Conservation (phyloP, 164 flowering plant species). For the Chimonanthus salicifolius region DNA sequence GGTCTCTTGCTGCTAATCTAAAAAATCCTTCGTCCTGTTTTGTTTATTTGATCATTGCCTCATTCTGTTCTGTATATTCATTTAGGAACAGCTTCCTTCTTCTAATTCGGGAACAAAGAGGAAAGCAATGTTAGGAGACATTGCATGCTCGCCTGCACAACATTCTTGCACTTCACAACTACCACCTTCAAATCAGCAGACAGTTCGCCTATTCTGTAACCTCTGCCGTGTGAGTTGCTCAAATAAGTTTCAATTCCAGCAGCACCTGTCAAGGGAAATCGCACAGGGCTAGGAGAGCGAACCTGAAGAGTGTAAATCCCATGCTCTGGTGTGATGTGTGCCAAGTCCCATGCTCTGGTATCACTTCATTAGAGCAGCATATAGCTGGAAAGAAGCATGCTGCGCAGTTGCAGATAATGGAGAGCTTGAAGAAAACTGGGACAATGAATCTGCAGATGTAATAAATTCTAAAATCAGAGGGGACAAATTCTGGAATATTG, state of each 20-base stretch:
- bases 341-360: background rate
- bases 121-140: too few species aligned
- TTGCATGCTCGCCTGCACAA: too few species aligned
- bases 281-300: background rate
- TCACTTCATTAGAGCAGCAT: slow-evolving; percentile 1
- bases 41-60: too few species aligned
- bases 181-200: background rate
- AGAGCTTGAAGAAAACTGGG: too few species aligned
- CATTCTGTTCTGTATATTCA: too few species aligned
- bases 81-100: too few species aligned
- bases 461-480: too few species aligned
- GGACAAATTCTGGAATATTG: too few species aligned
- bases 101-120: too few species aligned
- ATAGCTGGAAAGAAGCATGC: slow-evolving; percentile 4
- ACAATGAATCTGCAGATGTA: too few species aligned
- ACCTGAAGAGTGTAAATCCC: background rate
- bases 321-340: background rate
- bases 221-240: background rate
- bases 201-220: background rate
- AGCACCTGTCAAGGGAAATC: slow-evolving; percentile 1
- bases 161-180: background rate
- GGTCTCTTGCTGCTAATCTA: too few species aligned
- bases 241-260: background rate
- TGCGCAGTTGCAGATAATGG: background rate
- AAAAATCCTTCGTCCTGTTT: too few species aligned